Evolutionary conservation across 192 early-diverging fungal species (phyloP).

Genomic region (Thamnidium elegans): DNA sequence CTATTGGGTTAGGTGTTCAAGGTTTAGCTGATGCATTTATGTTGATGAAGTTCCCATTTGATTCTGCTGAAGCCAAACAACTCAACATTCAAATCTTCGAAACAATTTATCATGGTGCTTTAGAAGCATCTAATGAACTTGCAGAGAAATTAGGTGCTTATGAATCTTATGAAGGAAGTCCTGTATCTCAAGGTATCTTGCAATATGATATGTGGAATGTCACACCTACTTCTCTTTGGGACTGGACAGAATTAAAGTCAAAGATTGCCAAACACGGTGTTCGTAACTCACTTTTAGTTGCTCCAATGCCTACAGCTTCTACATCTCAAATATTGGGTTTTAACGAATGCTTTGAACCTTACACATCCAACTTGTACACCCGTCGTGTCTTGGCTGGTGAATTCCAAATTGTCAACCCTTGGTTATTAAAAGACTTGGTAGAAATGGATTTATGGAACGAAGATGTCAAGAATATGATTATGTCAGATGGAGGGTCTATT

Average conservation of each 20-base stretch:
- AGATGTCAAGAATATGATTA: conserved; percentile 89
- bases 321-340: conserved; percentile 97
- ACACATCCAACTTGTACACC: conserved; percentile 90
- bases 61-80: conserved; percentile 76
- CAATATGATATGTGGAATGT: conserved; percentile 96
- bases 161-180: conserved; percentile 83
- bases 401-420: conserved; percentile 98
- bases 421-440: conserved; percentile 92
- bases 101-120: conserved; percentile 92
- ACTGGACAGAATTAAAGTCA: conserved; percentile 83
- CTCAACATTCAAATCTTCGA: conserved; percentile 93
- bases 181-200: conserved; percentile 85
- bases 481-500: conserved; percentile 86
- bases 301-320: conserved; percentile 97
- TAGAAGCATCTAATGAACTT: conserved; percentile 90
- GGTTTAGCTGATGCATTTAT: conserved; percentile 97
- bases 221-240: conserved; percentile 77
- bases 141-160: conserved; percentile 79
- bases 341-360: conserved; percentile 97
- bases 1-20: conserved; percentile 98
- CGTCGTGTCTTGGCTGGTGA: conserved; percentile 94
- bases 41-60: conserved; percentile 92
- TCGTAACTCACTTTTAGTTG: conserved; percentile 91
- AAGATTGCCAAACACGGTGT: conserved; percentile 81
- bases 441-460: conserved; percentile 94